Evolutionary conservation across 1,284 basidiomycete species (phyloP).

Genomic region (Trametes sp.): DNA sequence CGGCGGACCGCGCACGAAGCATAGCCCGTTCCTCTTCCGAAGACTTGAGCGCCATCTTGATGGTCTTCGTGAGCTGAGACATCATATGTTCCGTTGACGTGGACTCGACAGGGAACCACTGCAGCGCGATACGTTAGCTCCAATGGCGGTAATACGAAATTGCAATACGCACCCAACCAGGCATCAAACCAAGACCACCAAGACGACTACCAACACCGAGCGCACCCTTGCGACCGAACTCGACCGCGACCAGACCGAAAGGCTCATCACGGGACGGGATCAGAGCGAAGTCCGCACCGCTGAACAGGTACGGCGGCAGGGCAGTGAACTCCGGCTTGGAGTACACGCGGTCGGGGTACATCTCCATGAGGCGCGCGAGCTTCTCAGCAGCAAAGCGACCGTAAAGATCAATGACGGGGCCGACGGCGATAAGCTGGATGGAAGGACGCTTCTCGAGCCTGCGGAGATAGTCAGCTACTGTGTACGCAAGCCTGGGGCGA

Average conservation of each 20-base stretch:
- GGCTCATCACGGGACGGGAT: slow-evolving; percentile 96
- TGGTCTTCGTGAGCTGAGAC: slow-evolving; percentile 92
- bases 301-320: slow-evolving; percentile 91
- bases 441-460: slow-evolving; percentile 86
- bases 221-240: slow-evolving; percentile 94
- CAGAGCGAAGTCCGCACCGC: slow-evolving; percentile 92
- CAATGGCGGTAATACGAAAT: slow-evolving; percentile 4
- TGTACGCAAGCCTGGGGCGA: slow-evolving; percentile 1
- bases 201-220: slow-evolving; percentile 92
- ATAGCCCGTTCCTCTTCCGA: slow-evolving; percentile 90
- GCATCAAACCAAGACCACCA: slow-evolving; percentile 94
- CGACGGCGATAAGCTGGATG: slow-evolving; percentile 88
- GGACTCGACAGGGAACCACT: slow-evolving; percentile 97
- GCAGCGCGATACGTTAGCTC: slow-evolving; percentile 24
- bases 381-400: slow-evolving; percentile 95
- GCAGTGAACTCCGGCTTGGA: slow-evolving; percentile 95
- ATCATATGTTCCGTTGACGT: slow-evolving; percentile 91
- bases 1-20: slow-evolving; percentile 88
- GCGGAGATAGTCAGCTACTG: slow-evolving; percentile 25
- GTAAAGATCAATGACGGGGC: slow-evolving; percentile 93
- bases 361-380: slow-evolving; percentile 89
- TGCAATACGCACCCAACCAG: slow-evolving; percentile 82
- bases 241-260: slow-evolving; percentile 93
- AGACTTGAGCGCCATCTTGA: slow-evolving; percentile 92
- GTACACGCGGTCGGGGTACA: slow-evolving; percentile 91